Evolutionary conservation across 805 yeast species (phyloP).

Genomic region (Yamadazyma nakazawae): DNA sequence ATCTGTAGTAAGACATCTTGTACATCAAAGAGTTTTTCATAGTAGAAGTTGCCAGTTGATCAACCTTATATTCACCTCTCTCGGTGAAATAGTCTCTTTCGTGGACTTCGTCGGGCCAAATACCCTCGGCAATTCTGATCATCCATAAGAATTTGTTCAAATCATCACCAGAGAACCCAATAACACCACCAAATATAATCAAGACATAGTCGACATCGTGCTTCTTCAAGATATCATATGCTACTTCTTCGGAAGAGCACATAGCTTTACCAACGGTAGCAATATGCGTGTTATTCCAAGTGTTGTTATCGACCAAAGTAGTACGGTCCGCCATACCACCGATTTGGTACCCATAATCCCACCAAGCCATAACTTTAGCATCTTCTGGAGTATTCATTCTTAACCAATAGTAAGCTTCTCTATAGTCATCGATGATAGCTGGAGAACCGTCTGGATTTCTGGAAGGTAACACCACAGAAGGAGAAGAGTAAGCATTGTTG

Average conservation of each 20-base stretch:
- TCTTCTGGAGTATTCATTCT: conserved; percentile 97
- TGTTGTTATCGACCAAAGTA: conserved; percentile 95
- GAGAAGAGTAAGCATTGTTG: conserved; percentile 91
- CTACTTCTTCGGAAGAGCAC: conserved; percentile 83
- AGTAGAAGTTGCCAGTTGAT: conserved; percentile 72
- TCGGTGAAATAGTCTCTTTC: conserved; percentile 83
- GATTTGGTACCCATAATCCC: conserved; percentile 99
- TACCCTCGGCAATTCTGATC: conserved; percentile 98
- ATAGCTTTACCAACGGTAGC: conserved; percentile 99
- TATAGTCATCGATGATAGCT: conserved; percentile 86
- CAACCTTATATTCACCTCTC: conserved; percentile 85
- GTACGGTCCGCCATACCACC: conserved; percentile 99
- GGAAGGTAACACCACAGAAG: conserved; percentile 92
- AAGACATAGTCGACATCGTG: conserved; percentile 95
- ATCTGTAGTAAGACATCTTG: conserved; percentile 89
- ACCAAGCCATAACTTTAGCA: conserved; percentile 96
- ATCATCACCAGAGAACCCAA: conserved; percentile 96
- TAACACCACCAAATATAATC: conserved; percentile 88
- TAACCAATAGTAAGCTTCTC: conserved; percentile 99
- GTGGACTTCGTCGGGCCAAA: conserved; percentile 97
- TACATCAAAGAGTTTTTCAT: conserved; percentile 92
- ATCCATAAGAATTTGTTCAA: conserved; percentile 96
- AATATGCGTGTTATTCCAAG: conserved; percentile 99
- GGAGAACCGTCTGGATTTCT: conserved; percentile 80
- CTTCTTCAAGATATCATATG: conserved; percentile 82